phyloP scores from a whole-genome alignment of 768 basidiomycete species.

The Dacryopinax primogenitus region DNA sequence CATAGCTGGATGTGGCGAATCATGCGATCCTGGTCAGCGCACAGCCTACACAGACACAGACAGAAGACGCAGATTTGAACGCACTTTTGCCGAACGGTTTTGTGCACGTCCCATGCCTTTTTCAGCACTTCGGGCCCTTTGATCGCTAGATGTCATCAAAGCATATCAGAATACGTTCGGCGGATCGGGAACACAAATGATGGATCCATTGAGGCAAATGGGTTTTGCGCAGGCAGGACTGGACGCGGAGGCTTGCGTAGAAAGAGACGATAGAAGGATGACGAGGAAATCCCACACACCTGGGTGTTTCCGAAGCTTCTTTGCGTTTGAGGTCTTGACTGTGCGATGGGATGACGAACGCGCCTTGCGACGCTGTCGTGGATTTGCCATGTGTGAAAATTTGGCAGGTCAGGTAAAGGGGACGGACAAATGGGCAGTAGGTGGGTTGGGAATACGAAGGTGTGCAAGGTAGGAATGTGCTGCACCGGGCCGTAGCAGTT shows the following conservation, averaged over 20 bases:
- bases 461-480: too few relatives aligned
- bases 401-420: not conserved
- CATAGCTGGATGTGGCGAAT: slow-evolving; percentile 41
- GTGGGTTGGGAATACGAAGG: not conserved
- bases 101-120: slow-evolving; percentile 73
- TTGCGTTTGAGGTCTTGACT: slow-evolving; percentile 53
- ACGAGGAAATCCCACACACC: slow-evolving; percentile 34
- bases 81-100: slow-evolving; percentile 88
- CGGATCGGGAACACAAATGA: not conserved
- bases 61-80: slow-evolving; percentile 22
- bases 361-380: slow-evolving; percentile 78
- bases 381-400: slow-evolving; percentile 65
- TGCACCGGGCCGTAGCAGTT: too few relatives aligned
- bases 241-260: not conserved
- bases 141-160: slow-evolving; percentile 42
- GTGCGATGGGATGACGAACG: slow-evolving; percentile 63
- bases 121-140: slow-evolving; percentile 69
- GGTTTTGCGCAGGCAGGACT: not conserved
- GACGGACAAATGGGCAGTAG: not conserved
- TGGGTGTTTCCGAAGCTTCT: slow-evolving; percentile 62
- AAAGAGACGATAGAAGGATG: not conserved
- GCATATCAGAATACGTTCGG: slow-evolving; percentile 11
- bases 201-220: not conserved
- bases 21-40: slow-evolving; percentile 6
- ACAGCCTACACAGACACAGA: not conserved